These are phyloP conservation scores for Haplosporangium sp. DNA, from an alignment of 371 early-diverging fungal species.

Conservation along the genomic window DNA sequence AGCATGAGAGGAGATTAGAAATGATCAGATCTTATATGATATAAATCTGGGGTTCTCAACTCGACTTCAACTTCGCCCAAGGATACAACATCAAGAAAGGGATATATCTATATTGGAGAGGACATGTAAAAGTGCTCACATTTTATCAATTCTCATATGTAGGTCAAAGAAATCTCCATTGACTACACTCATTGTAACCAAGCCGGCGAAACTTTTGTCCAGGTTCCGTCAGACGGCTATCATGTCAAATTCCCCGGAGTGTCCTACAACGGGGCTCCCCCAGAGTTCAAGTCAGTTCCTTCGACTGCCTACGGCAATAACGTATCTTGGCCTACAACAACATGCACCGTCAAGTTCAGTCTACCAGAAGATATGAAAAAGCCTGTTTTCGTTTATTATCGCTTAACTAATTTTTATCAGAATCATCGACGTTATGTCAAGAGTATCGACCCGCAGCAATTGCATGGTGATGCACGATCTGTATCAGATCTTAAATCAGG, in stretches of 20 bases:
- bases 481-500: constrained; percentile 36
- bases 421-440: constrained; percentile 97
- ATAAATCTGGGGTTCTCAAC: no score
- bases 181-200: constrained; percentile 90
- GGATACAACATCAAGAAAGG: neutral
- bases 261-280: constrained; percentile 32
- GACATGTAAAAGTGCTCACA: neutral
- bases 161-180: constrained; percentile 84
- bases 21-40: neutral
- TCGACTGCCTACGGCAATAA: constrained; percentile 10
- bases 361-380: constrained; percentile 74
- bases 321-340: constrained; percentile 48
- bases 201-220: constrained; percentile 25
- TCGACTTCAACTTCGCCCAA: neutral
- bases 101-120: neutral
- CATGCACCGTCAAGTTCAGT: constrained; percentile 84
- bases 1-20: neutral
- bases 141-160: constrained; percentile 3
- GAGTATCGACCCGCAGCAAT: constrained; percentile 86
- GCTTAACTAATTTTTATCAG: constrained; percentile 98
- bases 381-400: constrained; percentile 94
- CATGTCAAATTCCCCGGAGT: constrained; percentile 56
- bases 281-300: constrained; percentile 35
- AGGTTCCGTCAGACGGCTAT: constrained; percentile 47
- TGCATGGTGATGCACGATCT: constrained; percentile 73